phyloP scores from a whole-genome alignment of 2,329 filamentous ascomycete species.

The Leptographium lundbergii region DNA sequence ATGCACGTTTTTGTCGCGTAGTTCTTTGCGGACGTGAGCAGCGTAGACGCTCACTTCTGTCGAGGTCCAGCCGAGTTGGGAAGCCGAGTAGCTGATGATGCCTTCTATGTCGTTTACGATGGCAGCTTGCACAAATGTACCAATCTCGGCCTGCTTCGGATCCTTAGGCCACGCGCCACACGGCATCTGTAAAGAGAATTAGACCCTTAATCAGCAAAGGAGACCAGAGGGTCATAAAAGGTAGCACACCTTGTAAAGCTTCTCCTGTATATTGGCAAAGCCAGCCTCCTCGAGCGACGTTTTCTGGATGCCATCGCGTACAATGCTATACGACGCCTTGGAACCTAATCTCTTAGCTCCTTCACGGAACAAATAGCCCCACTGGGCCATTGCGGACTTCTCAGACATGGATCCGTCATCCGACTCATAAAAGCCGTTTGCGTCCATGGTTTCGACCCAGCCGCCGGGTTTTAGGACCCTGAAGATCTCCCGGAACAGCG shows the following conservation, averaged over 20 bases:
- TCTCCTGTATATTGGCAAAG: constrained; percentile 42
- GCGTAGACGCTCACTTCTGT: constrained; percentile 9
- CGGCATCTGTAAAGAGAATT: too few relatives aligned
- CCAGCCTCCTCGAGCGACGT: constrained; percentile 41
- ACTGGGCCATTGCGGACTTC: constrained; percentile 13
- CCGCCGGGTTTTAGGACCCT: constrained; percentile 34
- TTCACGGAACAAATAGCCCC: constrained; percentile 4
- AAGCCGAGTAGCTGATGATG: constrained; percentile 7
- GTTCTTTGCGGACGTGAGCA: constrained; percentile 9
- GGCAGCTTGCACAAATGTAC: too few relatives aligned
- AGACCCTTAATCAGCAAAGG: too few relatives aligned
- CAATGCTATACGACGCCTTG: constrained; percentile 15
- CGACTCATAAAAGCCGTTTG: constrained; percentile 7
- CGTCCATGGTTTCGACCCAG: constrained; percentile 19
- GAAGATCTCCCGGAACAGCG: constrained; percentile 12
- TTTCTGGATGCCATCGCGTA: constrained; percentile 37
- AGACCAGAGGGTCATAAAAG: too few relatives aligned
- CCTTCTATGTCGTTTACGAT: constrained; percentile 5
- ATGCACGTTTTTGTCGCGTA: constrained; percentile 7
- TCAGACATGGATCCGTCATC: constrained; percentile 15
- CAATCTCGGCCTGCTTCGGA: too few relatives aligned
- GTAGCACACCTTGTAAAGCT: neutral
- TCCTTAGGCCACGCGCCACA: too few relatives aligned
- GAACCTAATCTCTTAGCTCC: neutral
- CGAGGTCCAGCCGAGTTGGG: constrained; percentile 10